Evolutionary conservation across 176 grass and related monocot species (phyloP).

Genomic region (Alopecurus myosuroides): DNA sequence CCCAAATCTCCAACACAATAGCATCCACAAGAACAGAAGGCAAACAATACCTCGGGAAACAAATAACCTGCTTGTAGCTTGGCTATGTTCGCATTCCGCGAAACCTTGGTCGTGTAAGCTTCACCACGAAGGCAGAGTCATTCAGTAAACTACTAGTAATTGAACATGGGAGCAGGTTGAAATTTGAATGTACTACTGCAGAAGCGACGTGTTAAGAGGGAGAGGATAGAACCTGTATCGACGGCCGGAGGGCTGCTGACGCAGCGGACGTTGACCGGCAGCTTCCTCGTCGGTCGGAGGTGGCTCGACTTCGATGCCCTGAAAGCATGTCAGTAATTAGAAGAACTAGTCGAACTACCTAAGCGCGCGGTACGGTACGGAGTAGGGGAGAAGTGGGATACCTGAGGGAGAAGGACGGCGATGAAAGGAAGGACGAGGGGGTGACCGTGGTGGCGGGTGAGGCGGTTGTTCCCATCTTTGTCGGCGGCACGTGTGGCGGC

Average conservation of each 20-base stretch:
- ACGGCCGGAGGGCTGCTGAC: slow-evolving; percentile 21
- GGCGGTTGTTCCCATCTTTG: slow-evolving; percentile 15
- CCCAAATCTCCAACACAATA: background rate
- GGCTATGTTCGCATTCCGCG: slow-evolving; percentile 48
- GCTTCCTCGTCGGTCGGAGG: slow-evolving; percentile 8
- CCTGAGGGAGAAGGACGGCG: slow-evolving; percentile 17
- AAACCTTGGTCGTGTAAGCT: slow-evolving; percentile 87
- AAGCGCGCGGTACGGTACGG: background rate
- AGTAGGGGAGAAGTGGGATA: background rate
- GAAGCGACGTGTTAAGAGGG: background rate
- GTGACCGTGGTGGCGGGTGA: background rate
- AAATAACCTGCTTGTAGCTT: slow-evolving; percentile 81
- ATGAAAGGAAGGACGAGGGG: slow-evolving; percentile 2
- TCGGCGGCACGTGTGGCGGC: slow-evolving; percentile 9
- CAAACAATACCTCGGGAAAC: slow-evolving; percentile 57
- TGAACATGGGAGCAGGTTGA: background rate
- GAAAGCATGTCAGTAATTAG: background rate
- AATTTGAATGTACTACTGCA: background rate
- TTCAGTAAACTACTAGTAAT: background rate
- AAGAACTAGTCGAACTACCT: background rate
- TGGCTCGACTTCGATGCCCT: slow-evolving; percentile 29
- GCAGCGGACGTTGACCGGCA: slow-evolving; percentile 16
- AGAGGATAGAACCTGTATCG: slow-evolving; percentile 24
- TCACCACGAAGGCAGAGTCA: slow-evolving; percentile 11
- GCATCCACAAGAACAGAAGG: background rate